Base-by-base conservation (phyloP, 306 rosid genomes). In the Adenanthera pavonina region DNA sequence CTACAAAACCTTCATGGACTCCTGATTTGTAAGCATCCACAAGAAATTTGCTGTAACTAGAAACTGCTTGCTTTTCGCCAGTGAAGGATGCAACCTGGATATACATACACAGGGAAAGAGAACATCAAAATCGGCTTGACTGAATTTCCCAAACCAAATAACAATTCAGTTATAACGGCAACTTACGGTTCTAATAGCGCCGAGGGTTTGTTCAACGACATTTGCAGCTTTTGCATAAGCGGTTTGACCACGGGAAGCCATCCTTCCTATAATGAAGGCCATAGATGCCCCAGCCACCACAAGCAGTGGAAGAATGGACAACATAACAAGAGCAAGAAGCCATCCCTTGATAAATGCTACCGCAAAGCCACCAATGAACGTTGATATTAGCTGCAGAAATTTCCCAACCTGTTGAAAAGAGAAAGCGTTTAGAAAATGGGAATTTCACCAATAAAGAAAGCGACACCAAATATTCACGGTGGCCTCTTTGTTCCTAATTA, bases 141-240 rank as follows among this genome's bases (percentile, higher is more conserved):
- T 30, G 41, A 80, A 66, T 35, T 74, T 62, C 56, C 34, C 20
- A 7, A 17, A 25, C 30, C 30, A 25, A 0, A 6, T 25, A 6
- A 19, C 36, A 5, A 20, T 66, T 20, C 62, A 75, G 25, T 33
- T 68, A n/a, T 17, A 38, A 30, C 11, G 44, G 10, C 70, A 74
- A 86, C 88, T 47, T 91, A 92, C 96, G 0, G 96, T 93, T 93
- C 91, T 90, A 51, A 93, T 91, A 36, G 97, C 89, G 70, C 96
- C 94, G 19, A 93, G 86, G 16, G 97, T 87, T 78, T 93, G 94
- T 74, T 93, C 96, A 68, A 88, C 97, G 35, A 91, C 77, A 82
- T 85, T 89, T 47, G 96, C 90, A 34, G 95, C 97, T 74, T 89
- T 88, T 30, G 83, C 91, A 76, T 88, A 89, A 47, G 97, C 97